phyloP scores from a whole-genome alignment of 352 stramenopile genomes.

The Lagenidium sp. region DNA sequence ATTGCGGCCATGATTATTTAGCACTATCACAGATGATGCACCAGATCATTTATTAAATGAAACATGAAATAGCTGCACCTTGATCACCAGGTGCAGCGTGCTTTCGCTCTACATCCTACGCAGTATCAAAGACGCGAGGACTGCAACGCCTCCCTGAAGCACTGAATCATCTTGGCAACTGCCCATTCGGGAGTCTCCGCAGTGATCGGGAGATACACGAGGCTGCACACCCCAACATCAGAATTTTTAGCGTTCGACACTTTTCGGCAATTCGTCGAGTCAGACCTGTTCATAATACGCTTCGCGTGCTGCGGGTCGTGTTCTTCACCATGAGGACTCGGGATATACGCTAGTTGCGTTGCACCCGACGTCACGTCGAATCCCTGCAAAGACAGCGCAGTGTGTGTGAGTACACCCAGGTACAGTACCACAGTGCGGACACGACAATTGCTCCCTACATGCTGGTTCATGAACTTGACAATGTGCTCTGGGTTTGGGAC shows the following conservation, averaged over 20 bases:
- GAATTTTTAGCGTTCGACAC: not conserved
- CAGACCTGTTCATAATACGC: slow-evolving; percentile 63
- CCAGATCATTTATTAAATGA: not conserved
- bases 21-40: not conserved
- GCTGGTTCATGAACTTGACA: slow-evolving; percentile 61
- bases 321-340: slow-evolving; percentile 34
- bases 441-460: slow-evolving; percentile 18
- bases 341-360: slow-evolving; percentile 62
- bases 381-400: slow-evolving; percentile 19
- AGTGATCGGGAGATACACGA: slow-evolving; percentile 74
- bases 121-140: slow-evolving; percentile 14
- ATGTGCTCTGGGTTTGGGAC: slow-evolving; percentile 43
- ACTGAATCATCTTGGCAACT: slow-evolving; percentile 67
- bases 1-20: not conserved
- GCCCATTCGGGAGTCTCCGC: slow-evolving; percentile 70
- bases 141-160: slow-evolving; percentile 39
- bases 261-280: not conserved
- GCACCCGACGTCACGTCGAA: slow-evolving; percentile 76
- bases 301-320: slow-evolving; percentile 59
- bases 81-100: too few relatives aligned
- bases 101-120: not conserved
- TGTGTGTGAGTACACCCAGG: not conserved
- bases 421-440: too few relatives aligned
- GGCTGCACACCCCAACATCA: slow-evolving; percentile 17
- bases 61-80: too few relatives aligned